Evolutionary conservation across 2,329 filamentous ascomycete species (phyloP).

Genomic region (Talaromyces sp.): DNA sequence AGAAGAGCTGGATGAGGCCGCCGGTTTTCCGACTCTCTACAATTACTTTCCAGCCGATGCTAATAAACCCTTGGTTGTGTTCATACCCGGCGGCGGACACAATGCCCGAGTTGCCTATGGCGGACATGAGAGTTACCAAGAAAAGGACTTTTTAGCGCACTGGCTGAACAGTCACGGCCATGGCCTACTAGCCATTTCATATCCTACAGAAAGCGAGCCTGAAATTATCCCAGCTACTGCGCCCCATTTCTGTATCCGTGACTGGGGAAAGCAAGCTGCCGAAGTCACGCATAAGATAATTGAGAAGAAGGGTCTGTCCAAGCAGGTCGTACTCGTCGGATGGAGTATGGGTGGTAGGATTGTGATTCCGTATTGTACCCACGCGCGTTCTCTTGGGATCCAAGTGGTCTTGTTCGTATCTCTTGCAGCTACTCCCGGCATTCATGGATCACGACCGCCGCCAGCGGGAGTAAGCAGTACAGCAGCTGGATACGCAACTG

Average conservation of each 20-base stretch:
- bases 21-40: constrained; percentile 15
- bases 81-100: constrained; percentile 23
- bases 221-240: constrained; percentile 20
- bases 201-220: constrained; percentile 21
- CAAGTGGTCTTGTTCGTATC: constrained; percentile 17
- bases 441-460: constrained; percentile 14
- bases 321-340: constrained; percentile 14
- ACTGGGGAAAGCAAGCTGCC: constrained; percentile 24
- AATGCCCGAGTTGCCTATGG: constrained; percentile 25
- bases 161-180: constrained; percentile 21
- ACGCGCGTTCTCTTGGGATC: constrained; percentile 3
- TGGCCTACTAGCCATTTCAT: constrained; percentile 23
- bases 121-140: constrained; percentile 20
- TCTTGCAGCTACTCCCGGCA: constrained; percentile 20
- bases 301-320: constrained; percentile 9
- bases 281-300: constrained; percentile 18
- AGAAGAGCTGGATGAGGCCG: constrained; percentile 12
- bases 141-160: constrained; percentile 22
- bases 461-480: neutral
- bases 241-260: constrained; percentile 19
- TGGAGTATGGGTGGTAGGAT: constrained; percentile 23
- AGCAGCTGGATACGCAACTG: constrained; percentile 7
- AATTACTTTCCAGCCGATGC: constrained; percentile 17
- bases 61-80: constrained; percentile 20
- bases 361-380: constrained; percentile 15